Conservation (phyloP, 1,139 yeast genomes). For the Scheffersomyces quercinus region DNA sequence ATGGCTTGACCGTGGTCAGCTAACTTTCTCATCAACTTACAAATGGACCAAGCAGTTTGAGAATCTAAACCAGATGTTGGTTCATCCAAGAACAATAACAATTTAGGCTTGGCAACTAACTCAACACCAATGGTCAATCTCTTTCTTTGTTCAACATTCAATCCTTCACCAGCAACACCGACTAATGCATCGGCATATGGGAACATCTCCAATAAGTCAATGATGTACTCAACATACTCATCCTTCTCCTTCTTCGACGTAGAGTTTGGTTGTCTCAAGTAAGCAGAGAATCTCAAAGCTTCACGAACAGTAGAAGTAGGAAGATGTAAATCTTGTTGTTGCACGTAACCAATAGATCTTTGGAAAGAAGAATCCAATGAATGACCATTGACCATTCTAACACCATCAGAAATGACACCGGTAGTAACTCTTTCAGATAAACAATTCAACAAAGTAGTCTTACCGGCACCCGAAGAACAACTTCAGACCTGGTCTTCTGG, state of each 20-base stretch:
- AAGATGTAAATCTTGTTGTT: slow-evolving; percentile 79
- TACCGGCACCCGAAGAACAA: slow-evolving; percentile 92
- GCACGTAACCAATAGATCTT: slow-evolving; percentile 81
- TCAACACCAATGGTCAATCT: slow-evolving; percentile 86
- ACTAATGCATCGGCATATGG: slow-evolving; percentile 78
- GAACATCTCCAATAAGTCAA: slow-evolving; percentile 69
- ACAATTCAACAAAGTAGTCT: slow-evolving; percentile 72
- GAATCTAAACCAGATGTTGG: slow-evolving; percentile 94
- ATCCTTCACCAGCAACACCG: slow-evolving; percentile 76
- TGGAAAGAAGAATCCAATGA: slow-evolving; percentile 73
- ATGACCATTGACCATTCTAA: slow-evolving; percentile 71
- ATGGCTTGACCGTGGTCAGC: slow-evolving; percentile 82
- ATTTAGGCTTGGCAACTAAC: slow-evolving; percentile 82
- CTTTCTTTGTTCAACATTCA: slow-evolving; percentile 85
- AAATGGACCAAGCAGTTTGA: slow-evolving; percentile 87
- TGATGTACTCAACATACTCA: slow-evolving; percentile 70
- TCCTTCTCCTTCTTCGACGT: slow-evolving; percentile 61
- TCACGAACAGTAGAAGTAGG: slow-evolving; percentile 79
- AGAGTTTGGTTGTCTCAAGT: slow-evolving; percentile 64
- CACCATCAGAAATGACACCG: slow-evolving; percentile 73
- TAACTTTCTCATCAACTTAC: slow-evolving; percentile 71
- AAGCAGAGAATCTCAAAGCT: slow-evolving; percentile 70
- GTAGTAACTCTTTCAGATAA: slow-evolving; percentile 75
- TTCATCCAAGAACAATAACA: slow-evolving; percentile 81
- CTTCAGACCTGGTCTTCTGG: slow-evolving; percentile 78